A percentile compares a stretch with the other conserved stretches of the same genome.
Conservation (phyloP, 257 asterid genomes). For the Solanum tarapatanum region DNA sequence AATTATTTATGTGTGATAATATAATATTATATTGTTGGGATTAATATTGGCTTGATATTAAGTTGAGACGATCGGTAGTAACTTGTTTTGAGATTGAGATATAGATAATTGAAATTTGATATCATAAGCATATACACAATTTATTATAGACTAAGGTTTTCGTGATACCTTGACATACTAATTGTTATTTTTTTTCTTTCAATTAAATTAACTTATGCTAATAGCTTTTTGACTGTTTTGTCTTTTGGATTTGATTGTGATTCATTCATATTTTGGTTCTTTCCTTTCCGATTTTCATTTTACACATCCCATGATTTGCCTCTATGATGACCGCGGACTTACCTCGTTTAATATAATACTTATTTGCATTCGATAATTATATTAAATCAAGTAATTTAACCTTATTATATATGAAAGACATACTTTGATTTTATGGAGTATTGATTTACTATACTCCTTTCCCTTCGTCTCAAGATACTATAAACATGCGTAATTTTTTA, state of each 20-base stretch:
- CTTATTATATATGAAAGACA: neutral
- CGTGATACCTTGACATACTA: neutral
- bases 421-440: neutral
- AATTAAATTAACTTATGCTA: neutral
- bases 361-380: neutral
- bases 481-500: too few species aligned
- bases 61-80: neutral
- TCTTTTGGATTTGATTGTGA: neutral
- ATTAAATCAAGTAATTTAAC: neutral
- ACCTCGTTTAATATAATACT: neutral
- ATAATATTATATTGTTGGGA: neutral
- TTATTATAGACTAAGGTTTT: neutral
- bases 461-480: neutral
- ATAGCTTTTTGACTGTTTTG: neutral
- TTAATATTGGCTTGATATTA: neutral
- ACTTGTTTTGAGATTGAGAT: neutral
- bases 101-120: neutral
- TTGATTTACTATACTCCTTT: neutral
- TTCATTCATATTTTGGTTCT: neutral
- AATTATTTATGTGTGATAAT: neutral
- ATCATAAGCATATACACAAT: neutral
- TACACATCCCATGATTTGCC: neutral
- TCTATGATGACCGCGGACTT: neutral
- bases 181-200: neutral
- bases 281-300: neutral